phyloP scores from a whole-genome alignment of 139 green algal genomes.

The Chlamydomonas schloesseri region DNA sequence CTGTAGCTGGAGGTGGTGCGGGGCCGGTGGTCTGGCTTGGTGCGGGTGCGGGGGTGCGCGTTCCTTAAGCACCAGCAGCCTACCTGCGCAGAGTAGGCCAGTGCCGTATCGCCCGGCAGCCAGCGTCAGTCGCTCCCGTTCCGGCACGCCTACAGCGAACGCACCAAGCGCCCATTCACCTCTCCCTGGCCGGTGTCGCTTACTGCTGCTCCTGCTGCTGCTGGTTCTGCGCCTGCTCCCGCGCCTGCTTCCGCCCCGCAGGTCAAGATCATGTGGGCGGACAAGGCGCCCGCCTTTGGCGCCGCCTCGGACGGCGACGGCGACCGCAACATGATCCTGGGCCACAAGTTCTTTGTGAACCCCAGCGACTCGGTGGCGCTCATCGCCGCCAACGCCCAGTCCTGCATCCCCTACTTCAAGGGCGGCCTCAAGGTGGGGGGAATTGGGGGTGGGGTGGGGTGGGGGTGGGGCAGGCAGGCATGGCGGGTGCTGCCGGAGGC shows the following conservation, averaged over 20 bases:
- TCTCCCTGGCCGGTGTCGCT: too few relatives aligned
- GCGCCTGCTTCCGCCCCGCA: not conserved
- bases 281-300: slow-evolving; percentile 86
- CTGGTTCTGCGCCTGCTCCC: too few relatives aligned
- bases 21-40: too few relatives aligned
- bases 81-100: too few relatives aligned
- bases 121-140: too few relatives aligned
- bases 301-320: slow-evolving; percentile 94
- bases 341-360: slow-evolving; percentile 97
- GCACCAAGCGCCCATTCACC: too few relatives aligned
- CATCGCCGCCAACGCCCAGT: slow-evolving; percentile 97
- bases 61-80: too few relatives aligned
- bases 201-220: too few relatives aligned
- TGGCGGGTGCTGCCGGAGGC: not conserved
- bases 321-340: slow-evolving; percentile 99
- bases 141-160: too few relatives aligned
- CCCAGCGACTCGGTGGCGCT: slow-evolving; percentile 98
- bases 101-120: too few relatives aligned
- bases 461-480: not conserved
- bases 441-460: not conserved
- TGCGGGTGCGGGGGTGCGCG: too few relatives aligned
- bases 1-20: too few relatives aligned
- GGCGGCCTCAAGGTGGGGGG: slow-evolving; percentile 88
- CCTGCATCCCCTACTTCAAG: slow-evolving; percentile 98
- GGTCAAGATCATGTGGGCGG: slow-evolving; percentile 86